Base-by-base conservation (phyloP, 805 yeast species). In the Sugiyamaella qingdaonensis region DNA sequence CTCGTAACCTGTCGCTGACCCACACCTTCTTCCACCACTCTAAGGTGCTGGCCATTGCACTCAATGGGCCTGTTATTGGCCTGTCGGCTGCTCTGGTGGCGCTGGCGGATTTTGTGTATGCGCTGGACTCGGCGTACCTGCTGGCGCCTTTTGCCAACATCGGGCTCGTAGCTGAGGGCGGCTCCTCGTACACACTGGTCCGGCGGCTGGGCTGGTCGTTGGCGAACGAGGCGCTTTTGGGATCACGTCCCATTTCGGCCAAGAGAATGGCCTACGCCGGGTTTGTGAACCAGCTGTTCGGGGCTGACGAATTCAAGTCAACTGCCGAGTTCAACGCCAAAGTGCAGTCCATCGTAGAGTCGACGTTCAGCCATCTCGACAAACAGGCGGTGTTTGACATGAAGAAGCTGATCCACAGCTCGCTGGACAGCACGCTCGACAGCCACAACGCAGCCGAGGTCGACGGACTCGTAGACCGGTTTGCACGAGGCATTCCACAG, bases 41-140 rank as follows among this genome's bases (percentile, higher is more conserved):
- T 9, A 89, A 89, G 65, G 74, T 88, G 8, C 70, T 89, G 35
- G 82, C 82, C 27, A 80, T 81, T 43, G 91, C 89, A 2, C 73
- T 89, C 53, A 89, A 89, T 65, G 97, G 97, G 0, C 96, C 97
- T 0, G 95, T 82, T 4, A 78, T 89, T 54, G 97, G 97, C 0
- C 75, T 89, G 54, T 73, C 83, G 32, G 81, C 91, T 1, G 89
- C 90, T 0, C 67, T 89, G 49, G 83, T 88, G 10, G 79, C 85
- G n/a, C 70, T 86, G 51, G 81, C 86, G 68, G 97, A 89, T 68
- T 74, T 89, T 54, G 75, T 89, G 9, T 88, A 87, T 64, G 84
- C 85, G 11, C 78, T 76, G 59, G 72, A 76, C 36, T 77, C 79
- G 48, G 78, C 82, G 55, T 82, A 70, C 63, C 64, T 88, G 57